Evolutionary conservation across 768 basidiomycete species (phyloP).

Genomic region (Lactifluus piperatus): DNA sequence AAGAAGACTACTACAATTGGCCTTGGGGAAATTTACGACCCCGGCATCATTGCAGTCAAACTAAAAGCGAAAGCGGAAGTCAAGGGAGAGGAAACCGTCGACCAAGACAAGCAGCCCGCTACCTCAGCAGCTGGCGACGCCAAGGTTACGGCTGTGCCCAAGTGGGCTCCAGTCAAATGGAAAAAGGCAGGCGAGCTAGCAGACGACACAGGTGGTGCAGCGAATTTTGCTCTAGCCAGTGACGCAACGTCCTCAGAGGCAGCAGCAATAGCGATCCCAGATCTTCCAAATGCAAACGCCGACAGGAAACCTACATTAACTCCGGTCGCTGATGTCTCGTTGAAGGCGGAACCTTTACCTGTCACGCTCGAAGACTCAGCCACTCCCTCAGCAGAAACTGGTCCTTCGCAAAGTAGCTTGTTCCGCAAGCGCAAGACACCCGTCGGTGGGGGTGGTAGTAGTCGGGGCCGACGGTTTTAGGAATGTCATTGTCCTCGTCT

Average conservation of each 20-base stretch:
- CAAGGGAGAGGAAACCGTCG: slow-evolving; percentile 3
- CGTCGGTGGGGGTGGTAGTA: slow-evolving; percentile 7
- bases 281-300: background rate
- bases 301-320: background rate
- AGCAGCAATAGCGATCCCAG: background rate
- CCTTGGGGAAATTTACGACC: slow-evolving; percentile 77
- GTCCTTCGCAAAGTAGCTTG: slow-evolving; percentile 6
- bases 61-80: slow-evolving; percentile 47
- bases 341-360: slow-evolving; percentile 9
- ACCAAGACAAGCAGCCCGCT: background rate
- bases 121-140: background rate
- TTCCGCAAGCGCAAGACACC: slow-evolving; percentile 19
- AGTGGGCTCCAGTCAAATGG: slow-evolving; percentile 20
- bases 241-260: background rate
- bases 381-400: background rate
- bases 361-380: slow-evolving; percentile 10
- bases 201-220: background rate
- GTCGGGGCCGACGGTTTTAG: slow-evolving; percentile 15
- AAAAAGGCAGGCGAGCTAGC: slow-evolving; percentile 14
- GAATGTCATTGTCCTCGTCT: background rate
- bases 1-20: slow-evolving; percentile 52
- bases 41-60: slow-evolving; percentile 58
- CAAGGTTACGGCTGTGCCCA: slow-evolving; percentile 3
- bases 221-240: background rate
- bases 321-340: background rate